Evolutionary conservation across 2,329 filamentous ascomycete genomes (phyloP).

Genomic region (Lasiodiplodia citricola): DNA sequence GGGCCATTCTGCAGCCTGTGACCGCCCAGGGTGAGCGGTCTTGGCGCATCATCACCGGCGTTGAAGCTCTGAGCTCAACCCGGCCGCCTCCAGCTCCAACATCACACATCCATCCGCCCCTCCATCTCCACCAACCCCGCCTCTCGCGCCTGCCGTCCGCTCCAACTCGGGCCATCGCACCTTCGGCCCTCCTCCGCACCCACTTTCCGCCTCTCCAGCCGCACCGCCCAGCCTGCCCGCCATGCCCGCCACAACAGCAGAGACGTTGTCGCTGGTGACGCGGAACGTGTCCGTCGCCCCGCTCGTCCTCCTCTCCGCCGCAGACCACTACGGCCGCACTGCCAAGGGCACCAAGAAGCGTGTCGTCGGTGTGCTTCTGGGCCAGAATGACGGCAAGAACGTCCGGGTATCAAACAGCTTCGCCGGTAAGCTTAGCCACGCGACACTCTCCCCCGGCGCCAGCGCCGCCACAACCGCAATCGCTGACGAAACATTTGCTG

Average conservation of each 20-base stretch:
- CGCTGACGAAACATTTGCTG: slow-evolving; percentile 32
- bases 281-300: slow-evolving; percentile 96
- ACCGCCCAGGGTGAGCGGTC: slow-evolving; percentile 16
- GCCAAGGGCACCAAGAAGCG: slow-evolving; percentile 86
- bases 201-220: neutral
- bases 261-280: slow-evolving; percentile 92
- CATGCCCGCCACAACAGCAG: slow-evolving; percentile 96
- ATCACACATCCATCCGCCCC: neutral
- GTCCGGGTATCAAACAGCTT: slow-evolving; percentile 99
- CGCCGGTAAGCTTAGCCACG: slow-evolving; percentile 68
- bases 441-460: neutral
- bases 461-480: neutral
- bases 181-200: slow-evolving; percentile 5
- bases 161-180: neutral
- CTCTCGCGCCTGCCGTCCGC: neutral
- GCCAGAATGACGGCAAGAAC: slow-evolving; percentile 94
- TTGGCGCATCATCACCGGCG: slow-evolving; percentile 24
- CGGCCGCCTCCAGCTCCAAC: slow-evolving; percentile 22
- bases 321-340: slow-evolving; percentile 97
- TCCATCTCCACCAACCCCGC: slow-evolving; percentile 8
- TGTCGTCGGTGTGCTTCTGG: slow-evolving; percentile 92
- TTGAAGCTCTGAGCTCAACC: slow-evolving; percentile 23
- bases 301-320: slow-evolving; percentile 93
- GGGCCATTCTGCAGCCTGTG: slow-evolving; percentile 10
- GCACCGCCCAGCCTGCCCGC: slow-evolving; percentile 40